Evolutionary conservation across 768 basidiomycete genomes (phyloP), one percentile per base, ranked within the genome.

Genomic region (Artomyces pyxidatus): DNA sequence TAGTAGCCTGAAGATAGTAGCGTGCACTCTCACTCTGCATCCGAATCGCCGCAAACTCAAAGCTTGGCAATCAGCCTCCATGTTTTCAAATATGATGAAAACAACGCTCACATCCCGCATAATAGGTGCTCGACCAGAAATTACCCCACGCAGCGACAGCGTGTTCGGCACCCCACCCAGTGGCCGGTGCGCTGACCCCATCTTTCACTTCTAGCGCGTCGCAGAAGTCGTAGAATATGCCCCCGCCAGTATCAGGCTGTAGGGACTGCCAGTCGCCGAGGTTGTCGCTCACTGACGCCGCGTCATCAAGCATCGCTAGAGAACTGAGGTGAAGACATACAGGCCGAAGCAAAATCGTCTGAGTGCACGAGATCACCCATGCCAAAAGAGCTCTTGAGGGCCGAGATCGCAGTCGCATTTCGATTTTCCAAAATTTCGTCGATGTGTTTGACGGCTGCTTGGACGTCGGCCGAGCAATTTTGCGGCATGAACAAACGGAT

Each of bases 401-500:
- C 58, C 48, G 78, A 63, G 29, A 84, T 79, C 11, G 76, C 75
- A 25, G 63, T 61, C 6, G 59, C 48, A 51, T 80, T 67, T 1
- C 68, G 68, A 3, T 66, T 66, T 0, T 64, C 63, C 54, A 85
- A 78, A 6, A 78, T 75, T 47, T 70, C 45, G 59, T 87, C 85
- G 35, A 87, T 65, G 55, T 83, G 73, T 6, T 71, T 58, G 46
- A 87, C 73, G 16, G 81, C 83, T 4, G 73, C 74, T 60, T 83
- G 67, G 26, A 86, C 72, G 58, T 88, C 86, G 0, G 81, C 74
- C 6, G 83, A 85, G 65, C 86, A 88, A 61, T 88, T 88, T 53
- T 59, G 43, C 2, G 84, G 80, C 82, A 85, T 86, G 58, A 76
- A 66, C 55, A 75, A 68, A 12, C 77, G 77, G 55, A 83, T 76